Evolutionary conservation across 805 yeast species (phyloP), one percentile per base, ranked within the genome.

Genomic region (Geotrichum ghanense): DNA sequence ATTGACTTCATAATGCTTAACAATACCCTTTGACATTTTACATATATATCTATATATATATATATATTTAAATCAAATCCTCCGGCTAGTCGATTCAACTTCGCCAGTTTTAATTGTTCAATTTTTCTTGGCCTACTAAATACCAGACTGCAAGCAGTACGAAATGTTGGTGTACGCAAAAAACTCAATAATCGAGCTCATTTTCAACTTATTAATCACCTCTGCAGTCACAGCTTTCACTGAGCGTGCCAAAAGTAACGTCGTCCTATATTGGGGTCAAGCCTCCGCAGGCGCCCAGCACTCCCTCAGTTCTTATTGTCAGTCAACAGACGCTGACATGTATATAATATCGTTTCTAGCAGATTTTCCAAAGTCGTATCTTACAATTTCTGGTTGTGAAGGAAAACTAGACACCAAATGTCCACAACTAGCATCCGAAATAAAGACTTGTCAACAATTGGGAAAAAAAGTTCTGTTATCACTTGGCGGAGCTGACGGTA

Each of bases 221-320:
- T 31, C 42, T 22, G 19, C 46, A 3, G 37, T 22, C 3, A 52
- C 54, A 5, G 56, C 57, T 2, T 55, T 50, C 22, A 51, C 53
- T 22, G 43, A 50, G 27, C 43, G 48, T 19, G 63, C 77, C 26
- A 69, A 73, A 39, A 58, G 69, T 43, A 81, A 83, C 54, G 77
- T 83, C 37, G 94, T 81, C 22, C 71, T 83, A 9, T 85, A 85
- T 65, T 85, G 95, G 95, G 95, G 95, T 43, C 95, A 85, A 63
- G 73, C 75, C 52, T 76, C 88, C 9, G 78, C 74, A 16, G 83
- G 83, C 3, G 58, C 70, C 10, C 75, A 74, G 52, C 57, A 67
- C 27, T 58, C 64, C 3, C 63, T 78, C 3, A 63, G 71, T 1
- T 63, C 70, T 43, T 85, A 85, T 69, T 87, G 96, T 70, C 68